Evolutionary conservation across 768 basidiomycete genomes (phyloP), one percentile per base, ranked within the genome.

Genomic region (Pleurotus cornucopiae): DNA sequence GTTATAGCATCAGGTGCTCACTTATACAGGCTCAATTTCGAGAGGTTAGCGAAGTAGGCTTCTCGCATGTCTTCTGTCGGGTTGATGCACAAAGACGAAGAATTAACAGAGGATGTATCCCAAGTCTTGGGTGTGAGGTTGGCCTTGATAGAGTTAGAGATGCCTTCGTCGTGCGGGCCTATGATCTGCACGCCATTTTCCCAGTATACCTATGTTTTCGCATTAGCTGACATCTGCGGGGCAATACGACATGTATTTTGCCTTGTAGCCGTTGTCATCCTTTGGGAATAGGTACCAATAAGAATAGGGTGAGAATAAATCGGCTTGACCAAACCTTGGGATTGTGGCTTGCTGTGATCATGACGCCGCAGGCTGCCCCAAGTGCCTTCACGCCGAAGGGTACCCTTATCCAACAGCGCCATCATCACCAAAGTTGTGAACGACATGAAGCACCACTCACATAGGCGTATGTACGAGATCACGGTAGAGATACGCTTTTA

Each of bases 341-440:
- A 65, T 95, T 95, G 64, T 95, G 93, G 58, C 87, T 89, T 2
- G 91, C 91, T 86, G 93, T 95, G 49, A 95, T 88, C 93, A 95
- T 95, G 2, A 94, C 83, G 16, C 93, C 93, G 58, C 88, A 87
- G 1, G 87, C 85, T 2, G 92, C 91, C 9, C 73, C 73, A 46
- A 91, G 64, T 49, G 69, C 73, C 61, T 83, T 84, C 12, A 93
- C 78, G 23, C 81, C 79, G 67, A 92, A 94, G 0, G 93, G 93
- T 1, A 93, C 90, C 68, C 91, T 92, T 41, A 40, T 52, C 49
- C 46, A 14, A 37, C 44, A 34, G 45, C 16, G 59, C 23, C 39
- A 46, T 44, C 26, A 38, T 12, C 37, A 40, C 6, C 30, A 16
- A 54, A 54, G 48, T n/a, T 3, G 51, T 1, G 12, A 34, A n/a